Evolutionary conservation across 192 early-diverging fungal genomes (phyloP).

Genomic region (Pilaira anomala): DNA sequence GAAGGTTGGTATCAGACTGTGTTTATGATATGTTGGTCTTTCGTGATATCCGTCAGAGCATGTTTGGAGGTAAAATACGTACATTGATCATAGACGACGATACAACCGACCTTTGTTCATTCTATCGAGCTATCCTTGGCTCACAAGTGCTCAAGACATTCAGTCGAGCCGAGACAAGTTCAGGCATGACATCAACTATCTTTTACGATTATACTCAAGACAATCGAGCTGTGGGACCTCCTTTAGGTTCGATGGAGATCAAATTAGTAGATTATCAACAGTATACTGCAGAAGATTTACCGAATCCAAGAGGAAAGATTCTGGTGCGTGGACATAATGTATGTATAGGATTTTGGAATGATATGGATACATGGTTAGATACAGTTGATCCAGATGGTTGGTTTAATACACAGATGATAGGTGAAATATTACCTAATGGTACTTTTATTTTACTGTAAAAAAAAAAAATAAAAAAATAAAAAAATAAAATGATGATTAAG

Average conservation of each 20-base stretch:
- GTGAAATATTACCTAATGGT: constrained; percentile 39
- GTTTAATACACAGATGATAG: constrained; percentile 81
- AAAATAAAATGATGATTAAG: too few relatives aligned
- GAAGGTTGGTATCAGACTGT: constrained; percentile 35
- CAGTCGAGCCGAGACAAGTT: constrained; percentile 34
- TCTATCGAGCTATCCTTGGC: constrained; percentile 59
- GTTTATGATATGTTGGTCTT: constrained; percentile 44
- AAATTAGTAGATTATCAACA: constrained; percentile 76
- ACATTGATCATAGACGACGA: constrained; percentile 23
- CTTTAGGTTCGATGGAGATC: constrained; percentile 63
- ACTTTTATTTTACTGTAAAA: neutral
- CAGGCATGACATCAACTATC: constrained; percentile 26
- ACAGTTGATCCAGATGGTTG: constrained; percentile 79
- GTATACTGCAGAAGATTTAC: constrained; percentile 65
- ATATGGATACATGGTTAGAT: constrained; percentile 66
- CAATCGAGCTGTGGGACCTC: constrained; percentile 51
- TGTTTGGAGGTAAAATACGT: constrained; percentile 40
- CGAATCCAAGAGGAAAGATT: constrained; percentile 84
- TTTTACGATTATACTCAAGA: constrained; percentile 47
- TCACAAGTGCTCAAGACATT: constrained; percentile 60
- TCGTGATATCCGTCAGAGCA: constrained; percentile 34
- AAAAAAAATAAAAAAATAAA: too few relatives aligned
- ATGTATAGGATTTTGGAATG: constrained; percentile 83
- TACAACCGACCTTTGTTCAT: constrained; percentile 25
- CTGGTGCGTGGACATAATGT: constrained; percentile 74